phyloP scores from a whole-genome alignment of 805 yeast genomes.

The Cyberlindnera sargentensis region DNA sequence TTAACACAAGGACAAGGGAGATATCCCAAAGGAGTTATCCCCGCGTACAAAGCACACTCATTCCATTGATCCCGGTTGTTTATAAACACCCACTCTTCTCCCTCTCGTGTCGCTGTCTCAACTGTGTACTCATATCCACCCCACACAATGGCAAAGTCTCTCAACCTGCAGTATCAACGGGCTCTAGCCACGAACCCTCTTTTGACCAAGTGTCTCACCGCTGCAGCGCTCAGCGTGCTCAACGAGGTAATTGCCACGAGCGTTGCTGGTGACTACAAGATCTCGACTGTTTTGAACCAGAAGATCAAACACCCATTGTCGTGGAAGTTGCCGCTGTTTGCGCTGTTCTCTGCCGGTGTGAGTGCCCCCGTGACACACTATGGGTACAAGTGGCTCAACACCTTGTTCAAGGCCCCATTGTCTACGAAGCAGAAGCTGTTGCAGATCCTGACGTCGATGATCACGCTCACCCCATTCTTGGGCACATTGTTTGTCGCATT shows the following conservation, averaged over 20 bases:
- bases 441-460: conserved; percentile 46
- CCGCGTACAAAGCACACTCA: no score
- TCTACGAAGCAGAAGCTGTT: conserved; percentile 32
- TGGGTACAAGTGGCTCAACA: conserved; percentile 40
- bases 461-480: conserved; percentile 49
- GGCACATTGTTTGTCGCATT: conserved; percentile 43
- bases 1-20: no score
- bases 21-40: no score
- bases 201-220: conserved; percentile 51
- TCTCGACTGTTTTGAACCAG: conserved; percentile 11
- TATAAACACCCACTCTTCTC: no score
- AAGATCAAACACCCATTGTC: conserved; percentile 20
- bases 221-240: conserved; percentile 46
- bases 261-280: conserved; percentile 38
- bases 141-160: conserved; percentile 2
- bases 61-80: no score
- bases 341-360: conserved; percentile 45
- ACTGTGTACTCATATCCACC: neutral
- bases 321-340: conserved; percentile 43
- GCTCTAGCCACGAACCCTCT: conserved; percentile 43
- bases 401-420: conserved; percentile 37
- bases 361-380: conserved; percentile 55
- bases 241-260: conserved; percentile 52
- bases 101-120: neutral
- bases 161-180: conserved; percentile 27